A percentile compares a stretch with the other conserved stretches of the same genome.
These are phyloP conservation scores for Salvia sclarea DNA, from an alignment of 305 asterid genomes.

Conservation along the genomic window DNA sequence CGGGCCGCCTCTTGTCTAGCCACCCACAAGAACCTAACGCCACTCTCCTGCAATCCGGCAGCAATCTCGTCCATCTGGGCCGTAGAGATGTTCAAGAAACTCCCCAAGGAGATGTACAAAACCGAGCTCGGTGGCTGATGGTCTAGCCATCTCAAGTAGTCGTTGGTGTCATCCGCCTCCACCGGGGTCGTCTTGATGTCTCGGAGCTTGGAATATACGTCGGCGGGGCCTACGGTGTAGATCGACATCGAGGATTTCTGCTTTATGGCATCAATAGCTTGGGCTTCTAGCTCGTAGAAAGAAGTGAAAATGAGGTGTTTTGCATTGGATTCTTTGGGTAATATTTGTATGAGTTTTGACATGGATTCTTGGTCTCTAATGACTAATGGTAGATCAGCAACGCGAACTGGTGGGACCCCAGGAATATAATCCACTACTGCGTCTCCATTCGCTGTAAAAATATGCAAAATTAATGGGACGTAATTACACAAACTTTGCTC, in stretches of 20 bases:
- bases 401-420: conserved; percentile 39
- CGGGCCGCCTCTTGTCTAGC: conserved; percentile 39
- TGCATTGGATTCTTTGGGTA: conserved; percentile 19
- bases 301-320: conserved; percentile 43
- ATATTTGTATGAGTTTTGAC: background rate
- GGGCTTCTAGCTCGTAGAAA: conserved; percentile 43
- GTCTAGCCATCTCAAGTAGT: conserved; percentile 51
- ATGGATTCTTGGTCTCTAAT: background rate
- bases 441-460: conserved; percentile 41
- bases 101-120: conserved; percentile 58
- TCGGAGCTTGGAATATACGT: conserved; percentile 27
- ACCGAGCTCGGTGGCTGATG: conserved; percentile 53
- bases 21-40: conserved; percentile 58
- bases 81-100: conserved; percentile 42
- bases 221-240: conserved; percentile 44
- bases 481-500: too few relatives aligned
- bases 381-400: conserved; percentile 42
- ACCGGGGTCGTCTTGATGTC: background rate
- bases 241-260: conserved; percentile 29
- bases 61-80: conserved; percentile 53
- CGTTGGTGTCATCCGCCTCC: background rate
- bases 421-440: conserved; percentile 43
- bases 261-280: conserved; percentile 38
- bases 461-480: too few relatives aligned
- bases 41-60: conserved; percentile 41